phyloP scores from a whole-genome alignment of 2,329 filamentous ascomycete species.

The Fusarium avenaceum region DNA sequence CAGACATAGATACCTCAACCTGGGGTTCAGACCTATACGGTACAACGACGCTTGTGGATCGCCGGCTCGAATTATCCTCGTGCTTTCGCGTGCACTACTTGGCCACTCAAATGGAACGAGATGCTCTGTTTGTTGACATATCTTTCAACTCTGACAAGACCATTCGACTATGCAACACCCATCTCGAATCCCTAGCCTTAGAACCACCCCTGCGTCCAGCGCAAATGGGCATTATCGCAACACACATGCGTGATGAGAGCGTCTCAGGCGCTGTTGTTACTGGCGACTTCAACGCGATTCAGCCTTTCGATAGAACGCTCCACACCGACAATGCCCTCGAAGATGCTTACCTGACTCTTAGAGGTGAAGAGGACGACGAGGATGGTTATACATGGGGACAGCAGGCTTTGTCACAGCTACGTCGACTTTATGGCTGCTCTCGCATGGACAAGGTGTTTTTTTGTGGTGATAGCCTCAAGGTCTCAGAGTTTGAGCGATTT shows the following conservation, averaged over 20 bases:
- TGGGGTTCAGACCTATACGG: conserved; percentile 65
- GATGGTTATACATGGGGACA: conserved; percentile 71
- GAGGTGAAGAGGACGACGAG: conserved; percentile 59
- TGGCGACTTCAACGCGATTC: conserved; percentile 71
- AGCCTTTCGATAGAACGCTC: conserved; percentile 64
- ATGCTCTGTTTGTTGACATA: conserved; percentile 67
- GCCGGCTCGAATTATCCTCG: conserved; percentile 57
- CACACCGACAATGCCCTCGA: conserved; percentile 62
- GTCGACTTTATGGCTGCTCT: conserved; percentile 62
- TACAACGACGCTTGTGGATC: conserved; percentile 66
- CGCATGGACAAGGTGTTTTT: conserved; percentile 68
- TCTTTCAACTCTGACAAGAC: conserved; percentile 16
- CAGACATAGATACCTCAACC: conserved; percentile 58
- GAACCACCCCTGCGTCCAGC: conserved; percentile 63
- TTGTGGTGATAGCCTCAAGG: conserved; percentile 52
- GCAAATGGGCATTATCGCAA: conserved; percentile 61
- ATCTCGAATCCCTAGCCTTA: conserved; percentile 67
- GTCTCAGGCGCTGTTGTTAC: conserved; percentile 61
- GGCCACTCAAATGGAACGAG: conserved; percentile 63
- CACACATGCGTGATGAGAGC: conserved; percentile 56
- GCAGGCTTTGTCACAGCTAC: conserved; percentile 59
- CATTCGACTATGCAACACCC: conserved; percentile 67
- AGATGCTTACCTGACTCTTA: conserved; percentile 66
- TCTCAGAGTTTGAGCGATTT: conserved; percentile 59
- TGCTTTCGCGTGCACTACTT: conserved; percentile 67